Conservation (phyloP, 2,329 filamentous ascomycete species). For the Xylariaceae sp. region DNA sequence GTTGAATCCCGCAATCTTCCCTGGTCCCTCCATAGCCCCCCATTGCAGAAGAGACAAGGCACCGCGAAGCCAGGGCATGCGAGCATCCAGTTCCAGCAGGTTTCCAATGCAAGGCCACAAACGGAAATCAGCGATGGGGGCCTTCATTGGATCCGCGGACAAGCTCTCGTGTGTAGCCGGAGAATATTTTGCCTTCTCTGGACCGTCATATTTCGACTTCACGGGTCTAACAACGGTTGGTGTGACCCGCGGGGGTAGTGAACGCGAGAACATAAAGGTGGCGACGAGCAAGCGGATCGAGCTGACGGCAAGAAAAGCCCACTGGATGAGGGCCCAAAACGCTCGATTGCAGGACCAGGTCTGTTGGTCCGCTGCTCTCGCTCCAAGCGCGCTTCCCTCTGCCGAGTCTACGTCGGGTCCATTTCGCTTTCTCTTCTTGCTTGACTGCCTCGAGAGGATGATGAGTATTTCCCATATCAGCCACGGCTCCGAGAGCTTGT, state of each 20-base stretch:
- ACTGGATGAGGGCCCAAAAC: conserved; percentile 52
- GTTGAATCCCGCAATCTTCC: conserved; percentile 65
- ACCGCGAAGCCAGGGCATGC: conserved; percentile 88
- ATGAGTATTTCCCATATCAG: conserved; percentile 78
- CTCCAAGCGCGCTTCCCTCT: conserved; percentile 2
- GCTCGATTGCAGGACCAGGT: conserved; percentile 36
- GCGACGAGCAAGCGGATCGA: conserved; percentile 58
- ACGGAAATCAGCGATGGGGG: conserved; percentile 68
- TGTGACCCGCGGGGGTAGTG: conserved; percentile 48
- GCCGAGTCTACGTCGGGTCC: conserved; percentile 5
- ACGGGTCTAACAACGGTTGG: conserved; percentile 15
- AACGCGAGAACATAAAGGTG: conserved; percentile 59
- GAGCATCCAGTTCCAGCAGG: conserved; percentile 63
- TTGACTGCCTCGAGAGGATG: conserved; percentile 50
- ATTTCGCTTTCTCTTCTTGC: conserved; percentile 17
- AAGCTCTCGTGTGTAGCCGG: no score
- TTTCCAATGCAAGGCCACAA: conserved; percentile 67
- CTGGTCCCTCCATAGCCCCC: conserved; percentile 64
- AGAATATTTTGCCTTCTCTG: no score
- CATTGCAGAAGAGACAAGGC: conserved; percentile 69
- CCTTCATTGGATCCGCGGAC: conserved; percentile 28
- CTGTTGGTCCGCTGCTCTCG: conserved; percentile 6
- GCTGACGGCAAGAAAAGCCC: conserved; percentile 48
- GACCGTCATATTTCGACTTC: no score
- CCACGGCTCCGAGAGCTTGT: conserved; percentile 80